These are phyloP conservation scores for Rhodotorula toruloides DNA, from an alignment of 768 basidiomycete genomes.

Conservation along the genomic window DNA sequence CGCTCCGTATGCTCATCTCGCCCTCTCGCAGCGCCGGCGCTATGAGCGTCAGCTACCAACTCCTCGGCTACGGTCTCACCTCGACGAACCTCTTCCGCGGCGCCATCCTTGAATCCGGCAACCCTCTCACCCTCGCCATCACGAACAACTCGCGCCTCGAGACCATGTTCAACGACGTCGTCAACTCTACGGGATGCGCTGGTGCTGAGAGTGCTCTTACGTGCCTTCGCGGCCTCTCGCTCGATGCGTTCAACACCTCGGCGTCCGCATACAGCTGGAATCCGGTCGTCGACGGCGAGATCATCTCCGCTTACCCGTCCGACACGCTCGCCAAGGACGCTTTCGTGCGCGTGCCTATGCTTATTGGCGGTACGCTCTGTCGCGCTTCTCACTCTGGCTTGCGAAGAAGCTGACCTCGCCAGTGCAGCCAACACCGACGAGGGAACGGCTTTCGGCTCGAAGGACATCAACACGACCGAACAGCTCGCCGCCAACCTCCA, in stretches of 20 bases:
- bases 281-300: constrained; percentile 28
- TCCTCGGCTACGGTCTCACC: constrained; percentile 26
- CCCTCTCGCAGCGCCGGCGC: constrained; percentile 27
- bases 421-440: constrained; percentile 28
- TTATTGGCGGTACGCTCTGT: constrained; percentile 21
- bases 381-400: neutral
- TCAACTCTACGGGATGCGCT: constrained; percentile 23
- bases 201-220: constrained; percentile 8
- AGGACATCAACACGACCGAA: constrained; percentile 16
- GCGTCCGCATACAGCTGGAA: constrained; percentile 17
- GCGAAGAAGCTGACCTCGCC: too few relatives aligned
- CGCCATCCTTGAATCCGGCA: constrained; percentile 34
- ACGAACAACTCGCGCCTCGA: neutral
- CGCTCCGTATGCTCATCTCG: too few relatives aligned
- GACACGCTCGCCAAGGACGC: constrained; percentile 5
- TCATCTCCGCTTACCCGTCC: constrained; percentile 4
- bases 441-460: constrained; percentile 16
- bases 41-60: constrained; percentile 8
- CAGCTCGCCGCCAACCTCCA: constrained; percentile 14
- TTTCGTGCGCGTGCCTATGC: constrained; percentile 32
- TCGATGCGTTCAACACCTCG: constrained; percentile 28
- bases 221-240: constrained; percentile 30
- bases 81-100: constrained; percentile 28
- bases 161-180: constrained; percentile 6
- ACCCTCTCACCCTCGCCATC: neutral